Evolutionary conservation across 306 rosid species (phyloP).

Genomic region (Trifolium fragiferum): DNA sequence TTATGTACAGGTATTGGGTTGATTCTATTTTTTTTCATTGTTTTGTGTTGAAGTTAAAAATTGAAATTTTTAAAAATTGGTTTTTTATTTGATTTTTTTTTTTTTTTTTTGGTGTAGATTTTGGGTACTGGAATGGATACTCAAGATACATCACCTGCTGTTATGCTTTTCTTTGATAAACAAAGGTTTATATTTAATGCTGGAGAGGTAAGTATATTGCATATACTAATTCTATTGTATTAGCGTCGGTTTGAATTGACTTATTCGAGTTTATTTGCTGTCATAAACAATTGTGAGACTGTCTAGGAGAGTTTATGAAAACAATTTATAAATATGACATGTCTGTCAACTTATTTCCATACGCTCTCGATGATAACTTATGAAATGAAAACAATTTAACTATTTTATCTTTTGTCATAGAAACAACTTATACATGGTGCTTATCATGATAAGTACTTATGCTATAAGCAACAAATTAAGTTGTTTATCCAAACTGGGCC

Average conservation of each 20-base stretch:
- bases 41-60: too few species aligned
- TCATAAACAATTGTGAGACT: too few species aligned
- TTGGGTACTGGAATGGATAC: conserved; percentile 95
- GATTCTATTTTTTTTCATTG: background rate
- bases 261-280: background rate
- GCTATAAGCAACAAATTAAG: background rate
- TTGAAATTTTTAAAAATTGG: background rate
- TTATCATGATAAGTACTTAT: background rate
- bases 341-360: too few species aligned
- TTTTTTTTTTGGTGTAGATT: conserved; percentile 44
- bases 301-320: too few species aligned
- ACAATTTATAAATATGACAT: too few species aligned
- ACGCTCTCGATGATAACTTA: too few species aligned
- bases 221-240: background rate
- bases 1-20: conserved; percentile 66
- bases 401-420: too few species aligned
- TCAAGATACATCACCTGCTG: conserved; percentile 87
- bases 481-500: background rate
- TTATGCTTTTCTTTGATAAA: conserved; percentile 86
- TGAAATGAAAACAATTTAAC: too few species aligned
- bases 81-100: background rate
- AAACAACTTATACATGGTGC: too few species aligned
- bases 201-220: conserved; percentile 66
- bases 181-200: conserved; percentile 89
- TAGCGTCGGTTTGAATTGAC: background rate